phyloP scores from a whole-genome alignment of 768 basidiomycete genomes.

The Omphalotus guepiniiformis region DNA sequence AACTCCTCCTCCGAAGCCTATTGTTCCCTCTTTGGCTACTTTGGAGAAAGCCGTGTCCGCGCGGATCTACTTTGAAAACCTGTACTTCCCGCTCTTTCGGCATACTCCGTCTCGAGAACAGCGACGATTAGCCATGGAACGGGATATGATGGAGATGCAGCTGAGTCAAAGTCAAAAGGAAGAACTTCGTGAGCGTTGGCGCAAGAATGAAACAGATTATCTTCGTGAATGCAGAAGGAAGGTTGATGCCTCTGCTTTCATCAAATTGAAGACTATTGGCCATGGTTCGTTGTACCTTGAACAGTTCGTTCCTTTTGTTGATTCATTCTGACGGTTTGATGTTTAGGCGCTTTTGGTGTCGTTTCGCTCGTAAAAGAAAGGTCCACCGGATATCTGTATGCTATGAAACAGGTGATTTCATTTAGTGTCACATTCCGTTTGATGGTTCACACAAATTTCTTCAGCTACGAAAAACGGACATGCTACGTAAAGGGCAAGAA shows the following conservation, averaged over 20 bases:
- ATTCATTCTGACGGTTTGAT: slow-evolving; percentile 15
- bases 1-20: slow-evolving; percentile 47
- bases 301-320: slow-evolving; percentile 14
- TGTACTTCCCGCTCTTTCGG: slow-evolving; percentile 82
- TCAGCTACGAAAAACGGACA: slow-evolving; percentile 82
- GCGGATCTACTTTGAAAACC: slow-evolving; percentile 91
- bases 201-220: slow-evolving; percentile 85
- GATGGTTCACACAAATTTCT: slow-evolving; percentile 15
- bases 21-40: slow-evolving; percentile 85
- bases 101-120: slow-evolving; percentile 84
- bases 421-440: slow-evolving; percentile 12
- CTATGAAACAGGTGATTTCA: slow-evolving; percentile 87
- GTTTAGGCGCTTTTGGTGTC: slow-evolving; percentile 88
- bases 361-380: slow-evolving; percentile 89
- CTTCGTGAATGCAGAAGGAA: slow-evolving; percentile 79
- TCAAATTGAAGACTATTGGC: slow-evolving; percentile 89
- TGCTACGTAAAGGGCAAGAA: slow-evolving; percentile 96
- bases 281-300: slow-evolving; percentile 55
- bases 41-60: slow-evolving; percentile 92
- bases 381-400: slow-evolving; percentile 74
- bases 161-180: slow-evolving; percentile 70
- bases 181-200: slow-evolving; percentile 68
- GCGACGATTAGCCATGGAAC: slow-evolving; percentile 81
- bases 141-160: slow-evolving; percentile 73
- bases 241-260: slow-evolving; percentile 81